Evolutionary conservation across 345 rosid species (phyloP).

Genomic region (Garcia nutans): DNA sequence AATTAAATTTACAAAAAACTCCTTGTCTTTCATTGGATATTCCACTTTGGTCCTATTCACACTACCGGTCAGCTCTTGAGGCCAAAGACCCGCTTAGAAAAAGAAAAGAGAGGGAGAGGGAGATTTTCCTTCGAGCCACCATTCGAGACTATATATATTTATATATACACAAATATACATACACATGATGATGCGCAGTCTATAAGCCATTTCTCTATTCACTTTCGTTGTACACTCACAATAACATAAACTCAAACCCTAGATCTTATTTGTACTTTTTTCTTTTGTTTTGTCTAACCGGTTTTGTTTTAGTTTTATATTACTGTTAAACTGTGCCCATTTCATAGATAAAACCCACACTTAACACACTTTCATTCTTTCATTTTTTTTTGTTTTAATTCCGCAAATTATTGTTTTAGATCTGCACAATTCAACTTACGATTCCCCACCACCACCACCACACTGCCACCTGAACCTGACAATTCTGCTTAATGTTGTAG

Average conservation of each 20-base stretch:
- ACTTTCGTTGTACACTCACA: neutral
- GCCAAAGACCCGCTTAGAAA: neutral
- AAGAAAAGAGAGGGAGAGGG: neutral
- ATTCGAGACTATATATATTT: conserved; percentile 7
- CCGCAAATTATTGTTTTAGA: neutral
- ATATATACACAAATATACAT: neutral
- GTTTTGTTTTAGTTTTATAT: neutral
- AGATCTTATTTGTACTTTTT: neutral
- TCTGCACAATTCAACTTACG: conserved; percentile 3
- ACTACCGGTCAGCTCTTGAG: neutral
- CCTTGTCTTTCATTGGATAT: neutral
- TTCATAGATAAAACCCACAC: neutral
- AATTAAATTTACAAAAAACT: neutral
- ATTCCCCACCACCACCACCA: neutral
- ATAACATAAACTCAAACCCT: conserved; percentile 7
- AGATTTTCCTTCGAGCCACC: conserved; percentile 2
- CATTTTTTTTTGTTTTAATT: neutral
- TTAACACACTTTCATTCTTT: conserved; percentile 4
- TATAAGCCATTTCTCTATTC: conserved; percentile 11
- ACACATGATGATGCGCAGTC: conserved; percentile 7
- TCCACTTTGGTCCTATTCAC: conserved; percentile 4
- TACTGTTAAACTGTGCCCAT: neutral
- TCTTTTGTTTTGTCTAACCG: neutral
- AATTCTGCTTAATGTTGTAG: neutral
- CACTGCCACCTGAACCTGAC: neutral